Percentiles rank a stretch among this genome's conserved stretches.
phyloP scores from a whole-genome alignment of 2,329 filamentous ascomycete species.

The Venturia carpophila region DNA sequence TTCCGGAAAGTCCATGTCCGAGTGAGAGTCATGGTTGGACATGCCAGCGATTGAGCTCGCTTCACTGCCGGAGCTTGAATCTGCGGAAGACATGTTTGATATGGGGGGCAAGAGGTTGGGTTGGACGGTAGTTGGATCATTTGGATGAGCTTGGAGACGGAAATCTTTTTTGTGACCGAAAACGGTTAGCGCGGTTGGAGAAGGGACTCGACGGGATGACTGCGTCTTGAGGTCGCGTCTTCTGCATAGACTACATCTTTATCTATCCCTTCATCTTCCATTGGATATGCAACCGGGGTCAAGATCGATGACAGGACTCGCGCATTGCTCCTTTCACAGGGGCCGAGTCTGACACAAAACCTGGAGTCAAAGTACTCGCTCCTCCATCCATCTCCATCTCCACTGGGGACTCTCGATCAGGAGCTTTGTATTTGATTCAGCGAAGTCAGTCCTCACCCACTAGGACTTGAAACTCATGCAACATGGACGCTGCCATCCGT shows the following conservation, averaged over 20 bases:
- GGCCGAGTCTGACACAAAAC: not conserved
- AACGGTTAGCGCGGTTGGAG: not conserved
- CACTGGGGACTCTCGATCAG: not conserved
- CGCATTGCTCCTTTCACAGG: not conserved
- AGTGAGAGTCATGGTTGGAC: not conserved
- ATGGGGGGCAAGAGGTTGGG: not conserved
- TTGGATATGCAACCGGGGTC: not conserved
- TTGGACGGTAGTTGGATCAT: not conserved
- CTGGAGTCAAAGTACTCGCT: not conserved
- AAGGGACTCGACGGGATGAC: no score
- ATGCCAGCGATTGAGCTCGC: not conserved
- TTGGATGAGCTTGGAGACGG: not conserved
- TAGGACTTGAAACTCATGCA: not conserved
- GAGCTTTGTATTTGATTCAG: not conserved
- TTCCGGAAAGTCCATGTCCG: conserved; percentile 12
- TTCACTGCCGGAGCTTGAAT: not conserved
- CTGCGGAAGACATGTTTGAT: not conserved
- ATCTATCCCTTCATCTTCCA: not conserved
- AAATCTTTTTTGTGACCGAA: not conserved
- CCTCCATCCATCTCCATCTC: not conserved
- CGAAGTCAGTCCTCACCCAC: not conserved
- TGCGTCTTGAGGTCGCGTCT: not conserved
- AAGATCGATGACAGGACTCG: not conserved
- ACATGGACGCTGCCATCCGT: conserved; percentile 54
- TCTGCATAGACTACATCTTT: not conserved